A percentile compares a stretch with the other conserved stretches of the same genome.
phyloP scores from a whole-genome alignment of 495 filamentous ascomycete species.

The Rostrohypoxylon terebratum region DNA sequence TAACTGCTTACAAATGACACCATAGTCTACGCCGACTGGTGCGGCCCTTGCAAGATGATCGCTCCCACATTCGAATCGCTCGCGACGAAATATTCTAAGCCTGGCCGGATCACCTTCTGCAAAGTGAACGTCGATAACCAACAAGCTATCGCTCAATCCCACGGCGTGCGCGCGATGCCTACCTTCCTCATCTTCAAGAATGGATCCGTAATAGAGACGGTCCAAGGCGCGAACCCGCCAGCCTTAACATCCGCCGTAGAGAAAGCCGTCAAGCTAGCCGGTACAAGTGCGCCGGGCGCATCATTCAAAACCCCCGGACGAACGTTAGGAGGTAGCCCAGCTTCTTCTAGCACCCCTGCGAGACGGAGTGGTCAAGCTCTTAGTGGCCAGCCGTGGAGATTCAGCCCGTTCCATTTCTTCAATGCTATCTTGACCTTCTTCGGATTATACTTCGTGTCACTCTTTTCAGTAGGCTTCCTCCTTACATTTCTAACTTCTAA shows the following conservation, averaged over 20 bases:
- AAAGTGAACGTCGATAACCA: constrained; percentile 73
- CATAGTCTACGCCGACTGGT: constrained; percentile 75
- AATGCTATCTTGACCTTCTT: constrained; percentile 66
- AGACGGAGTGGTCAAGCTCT: constrained; percentile 46
- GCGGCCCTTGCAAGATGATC: constrained; percentile 77
- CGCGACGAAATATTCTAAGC: constrained; percentile 64
- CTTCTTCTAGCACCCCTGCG: constrained; percentile 21
- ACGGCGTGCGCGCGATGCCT: constrained; percentile 74
- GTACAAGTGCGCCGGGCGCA: constrained; percentile 58
- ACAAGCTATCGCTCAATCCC: constrained; percentile 64
- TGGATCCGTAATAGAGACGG: constrained; percentile 74
- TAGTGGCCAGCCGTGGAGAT: constrained; percentile 53
- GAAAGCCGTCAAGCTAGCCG: constrained; percentile 72
- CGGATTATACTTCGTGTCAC: constrained; percentile 68
- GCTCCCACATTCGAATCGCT: constrained; percentile 72
- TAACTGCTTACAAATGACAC: constrained; percentile 36
- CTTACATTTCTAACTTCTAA: neutral
- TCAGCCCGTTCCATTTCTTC: constrained; percentile 56
- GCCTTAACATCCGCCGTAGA: constrained; percentile 80
- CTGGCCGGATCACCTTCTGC: constrained; percentile 67
- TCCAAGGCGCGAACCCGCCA: constrained; percentile 81
- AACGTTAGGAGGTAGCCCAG: constrained; percentile 48
- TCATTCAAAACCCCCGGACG: constrained; percentile 57
- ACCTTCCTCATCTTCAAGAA: constrained; percentile 91
- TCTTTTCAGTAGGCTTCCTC: constrained; percentile 62